A percentile compares a stretch with the other conserved stretches of the same genome.
phyloP scores from a whole-genome alignment of 441 rosid species.

The Omphalea diandra region DNA sequence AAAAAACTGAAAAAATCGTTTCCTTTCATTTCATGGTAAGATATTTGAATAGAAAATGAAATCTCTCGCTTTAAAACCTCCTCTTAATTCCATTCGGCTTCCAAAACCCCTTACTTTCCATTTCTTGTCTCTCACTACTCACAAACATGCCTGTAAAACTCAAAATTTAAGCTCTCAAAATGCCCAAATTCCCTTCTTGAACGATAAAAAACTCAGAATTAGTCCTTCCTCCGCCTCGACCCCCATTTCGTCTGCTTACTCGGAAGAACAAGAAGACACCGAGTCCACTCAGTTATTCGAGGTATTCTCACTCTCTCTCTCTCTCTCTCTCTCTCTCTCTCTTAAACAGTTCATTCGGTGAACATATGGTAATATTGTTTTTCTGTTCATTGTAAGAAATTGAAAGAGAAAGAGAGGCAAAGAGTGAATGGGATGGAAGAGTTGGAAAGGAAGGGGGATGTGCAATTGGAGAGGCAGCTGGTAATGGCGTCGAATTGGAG shows the following conservation, averaged over 20 bases:
- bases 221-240: conserved; percentile 31
- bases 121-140: conserved; percentile 23
- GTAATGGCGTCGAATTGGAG: conserved; percentile 92
- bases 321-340: background rate
- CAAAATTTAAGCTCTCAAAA: conserved; percentile 25
- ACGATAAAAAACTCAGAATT: conserved; percentile 19
- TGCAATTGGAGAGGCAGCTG: conserved; percentile 91
- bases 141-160: conserved; percentile 24
- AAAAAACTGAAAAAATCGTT: no score
- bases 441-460: conserved; percentile 67
- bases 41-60: conserved; percentile 3
- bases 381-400: conserved; percentile 34
- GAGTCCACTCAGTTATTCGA: conserved; percentile 58
- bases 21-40: background rate
- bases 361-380: no score
- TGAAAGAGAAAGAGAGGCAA: conserved; percentile 67
- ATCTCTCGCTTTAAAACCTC: conserved; percentile 3
- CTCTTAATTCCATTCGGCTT: conserved; percentile 1
- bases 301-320: conserved; percentile 31
- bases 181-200: conserved; percentile 12
- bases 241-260: conserved; percentile 20
- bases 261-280: conserved; percentile 51
- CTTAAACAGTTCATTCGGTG: background rate
- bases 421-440: conserved; percentile 71
- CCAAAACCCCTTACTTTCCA: conserved; percentile 17